Percentiles rank a stretch among this genome's conserved stretches.
Conservation (phyloP, 164 flowering plant species). For the Nymphaea thermarum region DNA sequence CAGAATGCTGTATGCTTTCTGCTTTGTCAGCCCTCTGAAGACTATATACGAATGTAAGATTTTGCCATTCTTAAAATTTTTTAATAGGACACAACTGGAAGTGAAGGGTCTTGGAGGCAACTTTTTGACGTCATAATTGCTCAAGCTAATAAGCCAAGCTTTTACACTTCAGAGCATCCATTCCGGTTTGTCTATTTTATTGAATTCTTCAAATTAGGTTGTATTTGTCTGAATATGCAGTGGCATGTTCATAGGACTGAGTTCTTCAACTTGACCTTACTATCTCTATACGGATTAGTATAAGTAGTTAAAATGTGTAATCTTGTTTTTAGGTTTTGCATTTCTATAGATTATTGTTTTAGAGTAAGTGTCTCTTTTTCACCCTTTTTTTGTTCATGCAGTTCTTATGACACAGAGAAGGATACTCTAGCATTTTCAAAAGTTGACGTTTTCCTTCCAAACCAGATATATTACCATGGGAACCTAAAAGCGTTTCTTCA, state of each 20-base stretch:
- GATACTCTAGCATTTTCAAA: conserved; percentile 80
- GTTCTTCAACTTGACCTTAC: too few relatives aligned
- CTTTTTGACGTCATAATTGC: conserved; percentile 98
- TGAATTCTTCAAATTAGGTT: too few relatives aligned
- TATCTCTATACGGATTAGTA: too few relatives aligned
- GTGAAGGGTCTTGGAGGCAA: conserved; percentile 77
- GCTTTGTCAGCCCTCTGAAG: too few relatives aligned
- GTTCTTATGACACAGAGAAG: conserved; percentile 77
- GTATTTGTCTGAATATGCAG: too few relatives aligned
- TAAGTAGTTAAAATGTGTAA: too few relatives aligned
- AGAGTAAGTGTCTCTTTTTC: too few relatives aligned
- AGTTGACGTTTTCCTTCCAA: conserved; percentile 75
- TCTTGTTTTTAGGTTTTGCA: too few relatives aligned
- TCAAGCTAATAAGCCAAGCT: conserved; percentile 87
- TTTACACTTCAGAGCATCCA: conserved; percentile 94
- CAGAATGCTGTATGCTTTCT: not conserved
- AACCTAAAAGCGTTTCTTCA: conserved; percentile 84
- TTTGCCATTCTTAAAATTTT: conserved; percentile 8
- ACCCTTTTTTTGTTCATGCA: conserved; percentile 9
- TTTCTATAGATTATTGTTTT: too few relatives aligned
- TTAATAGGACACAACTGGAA: conserved; percentile 49
- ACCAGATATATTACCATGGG: conserved; percentile 83
- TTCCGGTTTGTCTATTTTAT: conserved; percentile 43
- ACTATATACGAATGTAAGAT: not conserved
- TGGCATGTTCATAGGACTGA: too few relatives aligned